Evolutionary conservation across 208 protist species (phyloP).

Genomic region (Angomonas deanei): DNA sequence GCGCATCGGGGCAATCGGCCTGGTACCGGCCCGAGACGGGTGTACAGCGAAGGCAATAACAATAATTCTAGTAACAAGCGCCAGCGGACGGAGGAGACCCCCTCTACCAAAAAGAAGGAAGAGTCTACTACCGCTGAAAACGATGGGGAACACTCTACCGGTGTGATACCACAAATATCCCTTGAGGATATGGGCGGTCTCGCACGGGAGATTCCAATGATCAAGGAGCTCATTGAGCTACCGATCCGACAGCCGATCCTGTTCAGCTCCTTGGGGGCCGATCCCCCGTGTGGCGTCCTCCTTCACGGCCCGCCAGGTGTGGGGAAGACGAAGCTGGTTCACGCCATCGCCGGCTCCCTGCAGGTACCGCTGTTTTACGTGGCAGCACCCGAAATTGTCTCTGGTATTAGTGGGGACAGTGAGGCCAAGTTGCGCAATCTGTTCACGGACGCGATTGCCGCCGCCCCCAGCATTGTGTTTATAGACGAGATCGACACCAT

Average conservation of each 20-base stretch:
- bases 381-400: conserved; percentile 95
- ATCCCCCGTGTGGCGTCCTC: conserved; percentile 94
- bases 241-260: conserved; percentile 94
- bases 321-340: conserved; percentile 95
- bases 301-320: conserved; percentile 96
- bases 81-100: neutral
- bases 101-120: neutral
- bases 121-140: too few species aligned
- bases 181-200: conserved; percentile 92
- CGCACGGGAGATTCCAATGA: conserved; percentile 84
- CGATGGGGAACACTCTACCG: conserved; percentile 27
- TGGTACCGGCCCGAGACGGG: conserved; percentile 4
- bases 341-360: conserved; percentile 93
- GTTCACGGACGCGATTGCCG: conserved; percentile 91
- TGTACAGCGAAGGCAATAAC: conserved; percentile 1
- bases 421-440: conserved; percentile 96
- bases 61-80: neutral
- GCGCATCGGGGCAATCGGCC: conserved; percentile 34
- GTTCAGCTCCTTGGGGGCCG: conserved; percentile 92
- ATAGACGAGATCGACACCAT: conserved; percentile 99
- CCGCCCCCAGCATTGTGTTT: conserved; percentile 97
- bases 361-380: conserved; percentile 94
- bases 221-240: conserved; percentile 94
- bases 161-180: conserved; percentile 79
- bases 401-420: conserved; percentile 98